Base-by-base conservation (phyloP, 2,329 filamentous ascomycete species). In the Endoconidiophora laricicola region DNA sequence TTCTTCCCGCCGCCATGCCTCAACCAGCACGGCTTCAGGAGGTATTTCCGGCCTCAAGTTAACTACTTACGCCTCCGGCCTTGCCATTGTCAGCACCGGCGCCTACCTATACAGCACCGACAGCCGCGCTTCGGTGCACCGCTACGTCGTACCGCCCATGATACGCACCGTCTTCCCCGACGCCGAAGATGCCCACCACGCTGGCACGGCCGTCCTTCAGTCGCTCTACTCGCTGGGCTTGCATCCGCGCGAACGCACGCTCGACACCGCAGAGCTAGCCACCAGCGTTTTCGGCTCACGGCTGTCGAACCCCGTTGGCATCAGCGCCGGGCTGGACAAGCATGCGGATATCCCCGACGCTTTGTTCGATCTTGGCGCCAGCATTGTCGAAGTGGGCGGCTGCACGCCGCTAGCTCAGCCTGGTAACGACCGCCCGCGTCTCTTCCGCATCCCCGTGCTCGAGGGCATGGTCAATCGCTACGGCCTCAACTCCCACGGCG, bases 321-420 rank as follows among this genome's bases (percentile, higher is more conserved):
- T 93, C 55, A 93, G 86, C n/a, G 91, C 86, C 4, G 91, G 91
- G 7, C 78, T 98, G 41, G 91, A 96, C 69, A 96, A 98, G 70
- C 77, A 94, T 60, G 91, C 81, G 49, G 86, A 94, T 55, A 81
- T 96, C 49, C 84, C 88, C 1, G 83, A 90, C 58, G 75, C 81
- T 12, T 71, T 98, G 36, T 84, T 96, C 61, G 86, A 80, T 6
- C 69, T 95, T 2, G 91, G 91, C 29, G 81, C 90, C 22, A 81
- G 79, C 2, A 73, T 96, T 37, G 86, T 98, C 26, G 91, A 98
- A 62, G 83, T 98, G 2, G 91, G 91, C 54, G 91, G 90, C 44
- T 82, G 83, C 57, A 96, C 88, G 3, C 85, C 91, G 0, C 66
- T 78, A n/a, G 82, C 90, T 0, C 91, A 98, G 62, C 74, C 76